These are phyloP conservation scores for Cafeteria roenbergensis DNA, from an alignment of 108 stramenopile genomes.

Conservation along the genomic window DNA sequence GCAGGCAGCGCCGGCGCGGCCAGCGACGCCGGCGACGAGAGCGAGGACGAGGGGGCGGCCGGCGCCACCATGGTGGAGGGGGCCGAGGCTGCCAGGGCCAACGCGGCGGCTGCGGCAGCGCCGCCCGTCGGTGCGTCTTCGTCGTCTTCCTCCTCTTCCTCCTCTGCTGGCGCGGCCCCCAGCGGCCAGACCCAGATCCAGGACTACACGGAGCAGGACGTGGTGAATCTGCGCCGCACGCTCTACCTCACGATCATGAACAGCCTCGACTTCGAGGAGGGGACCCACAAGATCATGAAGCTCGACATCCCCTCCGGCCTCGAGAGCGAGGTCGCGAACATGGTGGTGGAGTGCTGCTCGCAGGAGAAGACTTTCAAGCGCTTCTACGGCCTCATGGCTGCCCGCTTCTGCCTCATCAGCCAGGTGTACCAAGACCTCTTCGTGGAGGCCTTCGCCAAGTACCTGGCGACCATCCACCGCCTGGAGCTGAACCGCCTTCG, in stretches of 20 bases:
- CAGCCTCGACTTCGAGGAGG: conserved; percentile 92
- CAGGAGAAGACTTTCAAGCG: conserved; percentile 86
- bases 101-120: conserved; percentile 8
- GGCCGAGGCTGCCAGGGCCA: too few relatives aligned
- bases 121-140: background rate
- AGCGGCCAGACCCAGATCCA: too few relatives aligned
- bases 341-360: conserved; percentile 94
- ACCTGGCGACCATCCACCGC: conserved; percentile 82
- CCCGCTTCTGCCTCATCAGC: conserved; percentile 77
- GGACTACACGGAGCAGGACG: too few relatives aligned
- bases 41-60: too few relatives aligned
- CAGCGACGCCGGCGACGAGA: too few relatives aligned
- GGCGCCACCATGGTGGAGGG: too few relatives aligned
- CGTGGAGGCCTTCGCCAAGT: conserved; percentile 58
- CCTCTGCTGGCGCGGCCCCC: background rate
- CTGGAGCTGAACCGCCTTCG: conserved; percentile 95
- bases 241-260: conserved; percentile 98
- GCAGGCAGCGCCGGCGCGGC: too few relatives aligned
- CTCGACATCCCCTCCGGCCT: conserved; percentile 73
- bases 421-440: conserved; percentile 75
- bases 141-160: too few relatives aligned
- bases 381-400: conserved; percentile 82
- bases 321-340: conserved; percentile 43
- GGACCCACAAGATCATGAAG: conserved; percentile 87
- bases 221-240: conserved; percentile 85